phyloP scores from a whole-genome alignment of 805 yeast species.

The Lipomyces mesembrius region DNA sequence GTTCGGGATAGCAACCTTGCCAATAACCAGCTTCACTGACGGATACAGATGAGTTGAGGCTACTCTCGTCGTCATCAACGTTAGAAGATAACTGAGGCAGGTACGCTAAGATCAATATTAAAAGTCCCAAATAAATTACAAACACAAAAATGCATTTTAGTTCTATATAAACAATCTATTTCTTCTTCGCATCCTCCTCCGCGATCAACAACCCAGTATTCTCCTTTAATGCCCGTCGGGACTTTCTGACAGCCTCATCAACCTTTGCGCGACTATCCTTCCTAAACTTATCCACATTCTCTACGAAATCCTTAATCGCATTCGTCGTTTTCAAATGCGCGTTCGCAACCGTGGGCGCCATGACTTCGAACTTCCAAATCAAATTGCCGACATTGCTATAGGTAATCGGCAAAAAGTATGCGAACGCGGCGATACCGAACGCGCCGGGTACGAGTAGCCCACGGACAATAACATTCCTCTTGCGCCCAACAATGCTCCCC shows the following conservation, averaged over 20 bases:
- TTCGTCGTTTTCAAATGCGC: constrained; percentile 59
- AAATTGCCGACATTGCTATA: constrained; percentile 62
- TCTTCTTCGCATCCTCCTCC: constrained; percentile 54
- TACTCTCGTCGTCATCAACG: no score
- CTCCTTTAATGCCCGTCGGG: constrained; percentile 55
- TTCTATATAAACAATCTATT: constrained; percentile 7
- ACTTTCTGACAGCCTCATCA: constrained; percentile 42
- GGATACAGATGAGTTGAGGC: no score
- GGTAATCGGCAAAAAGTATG: constrained; percentile 72
- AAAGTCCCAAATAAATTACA: no score
- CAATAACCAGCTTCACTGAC: no score
- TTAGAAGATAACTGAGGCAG: no score
- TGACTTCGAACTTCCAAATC: constrained; percentile 62
- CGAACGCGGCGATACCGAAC: constrained; percentile 68
- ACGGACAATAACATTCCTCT: constrained; percentile 61
- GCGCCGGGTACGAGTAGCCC: constrained; percentile 57
- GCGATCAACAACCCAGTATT: constrained; percentile 72
- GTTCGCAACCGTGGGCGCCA: constrained; percentile 56
- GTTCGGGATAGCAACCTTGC: no score
- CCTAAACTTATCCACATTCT: constrained; percentile 39
- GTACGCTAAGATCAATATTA: no score
- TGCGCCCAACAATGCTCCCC: constrained; percentile 75
- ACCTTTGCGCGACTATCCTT: constrained; percentile 51
- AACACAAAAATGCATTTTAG: neutral
- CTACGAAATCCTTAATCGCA: constrained; percentile 49